These are phyloP conservation scores for Brasilioporus rufonigricans DNA, from an alignment of 768 basidiomycete species.

Conservation along the genomic window DNA sequence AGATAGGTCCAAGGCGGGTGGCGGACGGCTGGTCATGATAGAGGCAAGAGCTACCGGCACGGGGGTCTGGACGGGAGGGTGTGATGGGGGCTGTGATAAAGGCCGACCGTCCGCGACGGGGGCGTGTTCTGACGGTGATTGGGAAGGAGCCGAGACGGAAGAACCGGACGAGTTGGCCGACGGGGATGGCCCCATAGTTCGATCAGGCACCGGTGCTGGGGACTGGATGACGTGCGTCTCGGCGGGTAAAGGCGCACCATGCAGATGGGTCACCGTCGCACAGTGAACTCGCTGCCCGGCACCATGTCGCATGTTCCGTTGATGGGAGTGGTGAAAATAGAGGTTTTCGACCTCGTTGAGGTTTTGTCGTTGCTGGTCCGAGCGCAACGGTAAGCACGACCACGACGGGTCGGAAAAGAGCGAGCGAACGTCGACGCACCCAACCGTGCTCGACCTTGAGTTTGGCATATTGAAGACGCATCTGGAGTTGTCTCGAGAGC, in stretches of 20 bases:
- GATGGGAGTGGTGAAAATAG: conserved; percentile 72
- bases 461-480: conserved; percentile 73
- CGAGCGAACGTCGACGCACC: conserved; percentile 37
- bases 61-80: neutral
- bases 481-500: conserved; percentile 70
- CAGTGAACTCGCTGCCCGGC: conserved; percentile 19
- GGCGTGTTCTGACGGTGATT: conserved; percentile 2
- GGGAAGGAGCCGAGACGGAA: conserved; percentile 5
- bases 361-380: conserved; percentile 65
- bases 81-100: neutral
- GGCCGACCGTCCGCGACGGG: neutral
- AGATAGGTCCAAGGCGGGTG: conserved; percentile 16
- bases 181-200: conserved; percentile 10
- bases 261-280: neutral
- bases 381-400: neutral
- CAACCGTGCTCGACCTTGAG: conserved; percentile 81
- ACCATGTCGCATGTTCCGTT: conserved; percentile 31
- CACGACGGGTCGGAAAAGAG: neutral
- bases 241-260: neutral
- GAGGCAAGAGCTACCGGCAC: neutral
- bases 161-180: neutral
- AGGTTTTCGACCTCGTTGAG: conserved; percentile 81
- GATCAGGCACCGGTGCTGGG: conserved; percentile 18
- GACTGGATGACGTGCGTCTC: conserved; percentile 7
- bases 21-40: neutral